Base-by-base conservation (phyloP, 2,329 filamentous ascomycete genomes). In the Aspergillus sp. region DNA sequence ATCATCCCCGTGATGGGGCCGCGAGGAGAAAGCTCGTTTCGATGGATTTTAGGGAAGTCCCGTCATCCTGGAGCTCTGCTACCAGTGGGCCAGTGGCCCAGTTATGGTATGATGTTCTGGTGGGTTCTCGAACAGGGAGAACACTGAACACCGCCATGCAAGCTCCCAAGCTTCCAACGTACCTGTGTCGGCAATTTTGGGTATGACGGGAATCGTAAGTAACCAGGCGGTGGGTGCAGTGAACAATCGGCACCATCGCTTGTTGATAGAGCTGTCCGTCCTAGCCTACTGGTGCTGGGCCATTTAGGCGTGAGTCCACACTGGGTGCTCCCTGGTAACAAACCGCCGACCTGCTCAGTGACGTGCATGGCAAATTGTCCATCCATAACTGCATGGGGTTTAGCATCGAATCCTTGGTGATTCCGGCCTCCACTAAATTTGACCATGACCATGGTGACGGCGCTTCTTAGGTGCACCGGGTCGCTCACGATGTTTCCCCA, bases 371-470 rank as follows among this genome's bases (percentile, higher is more conserved):
- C 47, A 40, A 56, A 46, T 46, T 55, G 56, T 35, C 51, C 41
- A 50, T 58, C 51, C 43, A 14, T 46, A 19, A 35, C 56, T 55
- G 31, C 37, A 58, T 54, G 23, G 24, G 52, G 56, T 21, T 48
- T 55, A 58, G 56, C 35, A 55, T 39, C 19, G 21, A 49, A 54
- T 58, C 56, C 51, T 54, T 31, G 31, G 51, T 46, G 51, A 35
- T 47, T 50, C 43, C 37, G 52, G 44, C 55, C 59, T 61, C 60
- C 62, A 62, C 59, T 55, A 54, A 56, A 52, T 52, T 39, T 51
- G 58, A 55, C 61, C 62, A 56, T 55, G 57, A 35, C 62, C 64
- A 65, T 61, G 60, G 62, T 54, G 61, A 64, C 63, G 64, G 63
- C 55, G 59, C 55, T 57, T 52, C 44, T 55, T 55, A 57, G 55